These are phyloP conservation scores for Austropuccinia psidii DNA, from an alignment of 1,284 basidiomycete species.

Conservation along the genomic window DNA sequence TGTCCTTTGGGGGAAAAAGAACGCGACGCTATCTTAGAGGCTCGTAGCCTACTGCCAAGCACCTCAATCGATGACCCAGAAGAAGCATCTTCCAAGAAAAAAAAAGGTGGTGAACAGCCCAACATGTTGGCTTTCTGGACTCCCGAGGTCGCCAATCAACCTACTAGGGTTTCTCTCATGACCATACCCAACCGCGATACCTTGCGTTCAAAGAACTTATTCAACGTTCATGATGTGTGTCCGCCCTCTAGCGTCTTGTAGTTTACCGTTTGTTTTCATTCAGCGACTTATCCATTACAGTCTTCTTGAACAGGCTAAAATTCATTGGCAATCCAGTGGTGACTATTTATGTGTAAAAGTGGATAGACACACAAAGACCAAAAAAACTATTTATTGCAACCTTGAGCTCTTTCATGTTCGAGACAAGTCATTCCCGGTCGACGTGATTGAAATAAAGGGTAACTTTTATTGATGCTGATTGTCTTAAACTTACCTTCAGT, in stretches of 20 bases:
- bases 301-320: constrained; percentile 65
- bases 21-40: constrained; percentile 55
- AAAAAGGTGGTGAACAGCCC: constrained; percentile 48
- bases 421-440: constrained; percentile 96
- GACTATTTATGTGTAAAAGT: constrained; percentile 99
- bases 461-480: constrained; percentile 36
- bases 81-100: constrained; percentile 41
- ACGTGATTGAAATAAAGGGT: constrained; percentile 96
- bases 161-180: constrained; percentile 88
- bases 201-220: constrained; percentile 91
- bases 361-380: constrained; percentile 97
- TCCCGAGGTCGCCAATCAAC: constrained; percentile 90
- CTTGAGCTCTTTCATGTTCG: constrained; percentile 95
- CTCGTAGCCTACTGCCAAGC: constrained; percentile 54
- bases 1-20: constrained; percentile 88
- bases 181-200: constrained; percentile 76
- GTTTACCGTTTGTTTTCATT: constrained; percentile 9
- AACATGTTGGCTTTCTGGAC: constrained; percentile 92
- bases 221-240: constrained; percentile 91
- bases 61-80: constrained; percentile 25
- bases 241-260: background rate
- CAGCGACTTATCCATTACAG: background rate
- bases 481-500: background rate
- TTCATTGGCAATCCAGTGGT: constrained; percentile 98
- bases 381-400: constrained; percentile 98